Conservation (phyloP, 257 asterid genomes). For the Fraxinus quadrangulata region DNA sequence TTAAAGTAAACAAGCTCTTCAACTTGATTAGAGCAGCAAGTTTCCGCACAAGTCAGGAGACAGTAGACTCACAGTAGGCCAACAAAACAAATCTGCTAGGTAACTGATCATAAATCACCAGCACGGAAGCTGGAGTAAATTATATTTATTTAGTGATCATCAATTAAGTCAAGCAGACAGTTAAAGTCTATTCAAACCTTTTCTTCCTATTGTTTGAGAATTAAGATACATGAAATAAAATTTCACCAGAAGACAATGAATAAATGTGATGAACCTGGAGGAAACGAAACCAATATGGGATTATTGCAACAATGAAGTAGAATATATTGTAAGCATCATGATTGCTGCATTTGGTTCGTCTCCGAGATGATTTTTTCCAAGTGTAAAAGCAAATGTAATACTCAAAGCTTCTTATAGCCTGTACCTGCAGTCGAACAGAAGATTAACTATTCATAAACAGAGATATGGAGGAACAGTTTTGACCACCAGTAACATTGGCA, state of each 20-base stretch:
- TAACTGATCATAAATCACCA: not conserved
- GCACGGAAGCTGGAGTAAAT: not conserved
- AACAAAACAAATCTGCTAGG: not conserved
- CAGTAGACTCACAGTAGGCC: not conserved
- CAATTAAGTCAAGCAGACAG: not conserved
- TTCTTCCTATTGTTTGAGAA: not conserved
- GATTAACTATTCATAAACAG: constrained; percentile 21
- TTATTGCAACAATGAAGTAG: constrained; percentile 64
- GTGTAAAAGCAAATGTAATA: constrained; percentile 76
- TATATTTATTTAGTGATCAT: not conserved
- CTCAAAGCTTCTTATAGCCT: constrained; percentile 78
- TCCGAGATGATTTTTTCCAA: constrained; percentile 37
- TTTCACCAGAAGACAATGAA: not conserved
- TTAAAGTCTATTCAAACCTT: not conserved
- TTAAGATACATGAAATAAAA: not conserved
- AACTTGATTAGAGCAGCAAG: not conserved
- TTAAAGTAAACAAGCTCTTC: not conserved
- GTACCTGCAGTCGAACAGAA: constrained; percentile 52
- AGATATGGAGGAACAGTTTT: constrained; percentile 7
- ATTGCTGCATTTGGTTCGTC: constrained; percentile 43
- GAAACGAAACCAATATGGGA: constrained; percentile 86
- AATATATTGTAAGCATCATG: constrained; percentile 57
- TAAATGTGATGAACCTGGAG: constrained; percentile 57
- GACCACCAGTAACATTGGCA: constrained; percentile 18
- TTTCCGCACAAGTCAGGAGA: not conserved